Evolutionary conservation across 306 rosid genomes (phyloP).

Genomic region (Castanopsis chinensis): DNA sequence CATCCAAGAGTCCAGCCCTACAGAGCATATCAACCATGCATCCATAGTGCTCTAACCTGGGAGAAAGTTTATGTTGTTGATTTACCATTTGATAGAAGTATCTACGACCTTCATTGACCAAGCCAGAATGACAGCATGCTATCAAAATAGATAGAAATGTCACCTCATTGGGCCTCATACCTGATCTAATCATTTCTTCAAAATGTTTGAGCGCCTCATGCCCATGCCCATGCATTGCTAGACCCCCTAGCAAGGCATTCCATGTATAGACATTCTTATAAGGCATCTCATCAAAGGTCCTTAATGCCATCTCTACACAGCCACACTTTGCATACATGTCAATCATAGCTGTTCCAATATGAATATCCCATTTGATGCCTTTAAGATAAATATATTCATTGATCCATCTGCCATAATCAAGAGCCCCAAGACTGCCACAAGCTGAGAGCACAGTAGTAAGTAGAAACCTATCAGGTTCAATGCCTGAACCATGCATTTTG

Average conservation of each 20-base stretch:
- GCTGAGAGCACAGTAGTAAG: constrained; percentile 73
- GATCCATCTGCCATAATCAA: constrained; percentile 73
- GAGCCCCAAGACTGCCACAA: constrained; percentile 74
- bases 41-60: constrained; percentile 72
- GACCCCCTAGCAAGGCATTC: constrained; percentile 69
- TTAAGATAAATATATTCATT: constrained; percentile 54
- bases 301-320: constrained; percentile 53
- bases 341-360: constrained; percentile 64
- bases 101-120: constrained; percentile 64
- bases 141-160: constrained; percentile 73
- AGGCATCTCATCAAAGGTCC: constrained; percentile 47
- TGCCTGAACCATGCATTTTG: constrained; percentile 48
- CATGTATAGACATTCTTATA: constrained; percentile 63
- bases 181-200: constrained; percentile 51
- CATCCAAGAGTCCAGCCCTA: constrained; percentile 61
- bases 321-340: constrained; percentile 87
- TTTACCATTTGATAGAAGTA: constrained; percentile 51
- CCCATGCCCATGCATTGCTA: constrained; percentile 68
- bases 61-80: constrained; percentile 42
- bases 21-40: constrained; percentile 81
- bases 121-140: constrained; percentile 79
- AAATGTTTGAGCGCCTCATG: constrained; percentile 51
- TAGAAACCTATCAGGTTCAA: constrained; percentile 55
- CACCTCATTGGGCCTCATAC: constrained; percentile 62
- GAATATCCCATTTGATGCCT: constrained; percentile 64